A percentile compares a stretch with the other conserved stretches of the same genome.
Conservation (phyloP, 2,329 filamentous ascomycete species). For the Clonostachys solani region DNA sequence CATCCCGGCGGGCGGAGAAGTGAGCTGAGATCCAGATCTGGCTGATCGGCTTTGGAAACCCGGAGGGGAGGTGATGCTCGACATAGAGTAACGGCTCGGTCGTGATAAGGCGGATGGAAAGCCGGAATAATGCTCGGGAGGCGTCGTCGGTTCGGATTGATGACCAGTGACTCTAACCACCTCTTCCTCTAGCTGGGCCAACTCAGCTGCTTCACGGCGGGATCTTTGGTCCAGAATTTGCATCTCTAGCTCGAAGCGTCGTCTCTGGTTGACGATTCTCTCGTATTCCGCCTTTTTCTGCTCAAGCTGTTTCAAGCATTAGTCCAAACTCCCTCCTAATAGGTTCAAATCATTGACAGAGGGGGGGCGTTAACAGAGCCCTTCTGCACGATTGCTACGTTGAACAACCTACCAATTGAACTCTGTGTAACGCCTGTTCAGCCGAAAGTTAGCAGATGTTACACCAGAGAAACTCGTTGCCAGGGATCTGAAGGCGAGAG, state of each 20-base stretch:
- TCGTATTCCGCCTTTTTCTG: constrained; percentile 94
- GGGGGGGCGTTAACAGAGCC: constrained; percentile 1
- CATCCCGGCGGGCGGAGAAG: constrained; percentile 68
- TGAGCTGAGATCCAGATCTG: constrained; percentile 74
- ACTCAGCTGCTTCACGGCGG: constrained; percentile 76
- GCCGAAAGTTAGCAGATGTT: too few species aligned
- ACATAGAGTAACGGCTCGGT: constrained; percentile 84
- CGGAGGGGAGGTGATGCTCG: constrained; percentile 78
- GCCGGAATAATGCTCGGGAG: constrained; percentile 77
- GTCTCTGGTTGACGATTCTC: constrained; percentile 81
- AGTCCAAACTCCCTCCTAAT: background rate
- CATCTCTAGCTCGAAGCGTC: constrained; percentile 89
- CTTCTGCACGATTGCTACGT: background rate
- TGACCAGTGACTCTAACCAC: constrained; percentile 58
- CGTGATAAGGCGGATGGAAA: constrained; percentile 79
- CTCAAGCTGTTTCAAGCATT: constrained; percentile 62
- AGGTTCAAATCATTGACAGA: background rate
- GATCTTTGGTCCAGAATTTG: constrained; percentile 83
- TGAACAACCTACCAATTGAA: constrained; percentile 64
- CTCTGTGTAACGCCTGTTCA: constrained; percentile 61
- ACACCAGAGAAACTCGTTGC: too few species aligned
- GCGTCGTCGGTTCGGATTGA: constrained; percentile 93
- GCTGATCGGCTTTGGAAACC: constrained; percentile 69
- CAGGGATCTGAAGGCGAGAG: too few species aligned
- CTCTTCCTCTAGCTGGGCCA: constrained; percentile 80